Percentiles rank a stretch among this genome's conserved stretches.
phyloP scores from a whole-genome alignment of 1,139 yeast species.

The Hansenula anomala region DNA sequence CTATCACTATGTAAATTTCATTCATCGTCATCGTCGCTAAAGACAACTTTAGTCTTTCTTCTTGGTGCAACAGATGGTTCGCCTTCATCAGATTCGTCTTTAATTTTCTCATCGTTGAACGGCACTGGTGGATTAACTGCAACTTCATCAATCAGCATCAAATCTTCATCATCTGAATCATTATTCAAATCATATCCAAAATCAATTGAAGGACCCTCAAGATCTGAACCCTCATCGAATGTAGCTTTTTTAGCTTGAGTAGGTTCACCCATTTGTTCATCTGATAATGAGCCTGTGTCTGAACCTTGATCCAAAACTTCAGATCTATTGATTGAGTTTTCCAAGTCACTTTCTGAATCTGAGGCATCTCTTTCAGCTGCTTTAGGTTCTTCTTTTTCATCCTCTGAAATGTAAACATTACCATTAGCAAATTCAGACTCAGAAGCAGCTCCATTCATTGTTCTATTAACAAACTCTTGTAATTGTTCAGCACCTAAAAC shows the following conservation, averaged over 20 bases:
- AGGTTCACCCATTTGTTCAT: no score
- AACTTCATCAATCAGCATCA: background rate
- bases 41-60: constrained; percentile 2
- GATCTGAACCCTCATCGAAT: no score
- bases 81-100: background rate
- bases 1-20: no score
- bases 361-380: background rate
- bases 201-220: no score
- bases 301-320: background rate
- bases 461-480: constrained; percentile 15
- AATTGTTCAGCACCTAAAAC: constrained; percentile 25
- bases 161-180: constrained; percentile 3
- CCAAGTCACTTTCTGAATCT: constrained; percentile 8
- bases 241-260: no score
- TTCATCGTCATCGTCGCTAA: constrained; percentile 7
- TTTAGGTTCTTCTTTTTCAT: constrained; percentile 11
- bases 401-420: background rate
- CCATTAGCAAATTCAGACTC: constrained; percentile 3
- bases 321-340: no score
- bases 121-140: background rate
- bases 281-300: background rate
- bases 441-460: constrained; percentile 4
- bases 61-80: background rate
- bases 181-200: constrained; percentile 1
- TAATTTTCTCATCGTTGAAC: no score